phyloP scores from a whole-genome alignment of 768 basidiomycete genomes.

The Vararia minispora region DNA sequence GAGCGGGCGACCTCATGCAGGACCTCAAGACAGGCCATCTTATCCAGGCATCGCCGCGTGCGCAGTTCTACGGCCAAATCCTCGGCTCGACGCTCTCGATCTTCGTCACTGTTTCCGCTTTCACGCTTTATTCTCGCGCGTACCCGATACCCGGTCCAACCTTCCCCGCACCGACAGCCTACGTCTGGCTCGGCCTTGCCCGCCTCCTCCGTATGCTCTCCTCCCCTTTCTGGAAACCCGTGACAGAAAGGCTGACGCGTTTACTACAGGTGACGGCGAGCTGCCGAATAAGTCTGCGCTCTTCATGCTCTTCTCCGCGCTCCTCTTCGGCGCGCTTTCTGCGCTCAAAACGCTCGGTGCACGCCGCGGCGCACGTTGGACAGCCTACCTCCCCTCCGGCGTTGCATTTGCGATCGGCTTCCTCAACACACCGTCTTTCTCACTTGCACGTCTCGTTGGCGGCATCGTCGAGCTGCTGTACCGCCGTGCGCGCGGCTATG shows the following conservation, averaged over 20 bases:
- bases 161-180: conserved; percentile 94
- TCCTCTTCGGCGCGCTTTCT: conserved; percentile 59
- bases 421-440: conserved; percentile 91
- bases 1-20: conserved; percentile 97
- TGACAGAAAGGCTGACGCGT: conserved; percentile 17
- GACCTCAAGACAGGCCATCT: conserved; percentile 96
- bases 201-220: conserved; percentile 54
- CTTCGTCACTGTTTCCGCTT: conserved; percentile 80
- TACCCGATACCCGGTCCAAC: conserved; percentile 87
- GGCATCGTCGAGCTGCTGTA: conserved; percentile 73
- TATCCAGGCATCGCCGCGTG: conserved; percentile 82
- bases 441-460: conserved; percentile 82
- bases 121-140: conserved; percentile 74
- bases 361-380: conserved; percentile 36
- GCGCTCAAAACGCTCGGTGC: conserved; percentile 52
- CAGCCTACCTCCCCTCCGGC: conserved; percentile 84
- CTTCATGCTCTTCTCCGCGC: conserved; percentile 76
- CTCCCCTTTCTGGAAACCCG: background rate
- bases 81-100: conserved; percentile 86
- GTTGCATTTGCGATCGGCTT: conserved; percentile 95
- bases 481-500: conserved; percentile 33
- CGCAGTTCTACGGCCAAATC: conserved; percentile 90
- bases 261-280: conserved; percentile 58
- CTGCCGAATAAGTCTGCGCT: conserved; percentile 62
- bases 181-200: conserved; percentile 81